Percentiles rank a stretch among this genome's conserved stretches.
phyloP scores from a whole-genome alignment of 2,329 filamentous ascomycete species.

The Nectriaceae sp. region DNA sequence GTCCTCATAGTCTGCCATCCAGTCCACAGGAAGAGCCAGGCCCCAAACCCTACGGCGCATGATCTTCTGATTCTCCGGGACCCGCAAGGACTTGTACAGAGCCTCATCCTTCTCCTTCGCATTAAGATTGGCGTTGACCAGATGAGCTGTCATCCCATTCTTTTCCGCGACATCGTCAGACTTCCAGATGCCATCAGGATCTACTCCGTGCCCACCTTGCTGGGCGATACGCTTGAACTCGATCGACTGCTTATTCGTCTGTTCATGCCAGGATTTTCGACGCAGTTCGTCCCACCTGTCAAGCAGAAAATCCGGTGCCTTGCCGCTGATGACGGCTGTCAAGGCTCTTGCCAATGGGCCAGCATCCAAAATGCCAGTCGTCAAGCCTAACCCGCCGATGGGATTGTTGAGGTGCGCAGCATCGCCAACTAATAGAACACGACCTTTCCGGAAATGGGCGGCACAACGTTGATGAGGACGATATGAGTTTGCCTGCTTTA shows the following conservation, averaged over 20 bases:
- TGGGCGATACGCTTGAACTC: not conserved
- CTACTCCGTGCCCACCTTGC: not conserved
- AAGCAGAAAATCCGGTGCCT: not conserved
- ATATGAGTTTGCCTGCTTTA: no score
- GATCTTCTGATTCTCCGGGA: no score
- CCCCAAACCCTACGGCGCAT: no score
- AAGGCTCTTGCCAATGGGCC: not conserved
- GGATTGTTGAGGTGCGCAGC: conserved; percentile 2
- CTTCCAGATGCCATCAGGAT: not conserved
- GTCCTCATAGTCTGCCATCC: no score
- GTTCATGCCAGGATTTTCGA: not conserved
- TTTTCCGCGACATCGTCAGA: no score
- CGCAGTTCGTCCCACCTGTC: not conserved
- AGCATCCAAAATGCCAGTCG: not conserved
- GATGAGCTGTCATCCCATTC: no score
- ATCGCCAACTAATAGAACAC: not conserved
- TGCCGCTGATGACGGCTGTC: not conserved
- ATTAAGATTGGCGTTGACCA: no score
- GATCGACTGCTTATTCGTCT: not conserved
- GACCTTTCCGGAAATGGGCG: no score
- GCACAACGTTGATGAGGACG: no score
- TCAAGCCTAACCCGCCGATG: conserved; percentile 1
- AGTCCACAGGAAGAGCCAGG: no score
- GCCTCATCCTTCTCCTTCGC: no score
- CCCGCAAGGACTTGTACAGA: no score